These are phyloP conservation scores for Alternaria conjuncta DNA, from an alignment of 2,329 filamentous ascomycete genomes.

Conservation along the genomic window DNA sequence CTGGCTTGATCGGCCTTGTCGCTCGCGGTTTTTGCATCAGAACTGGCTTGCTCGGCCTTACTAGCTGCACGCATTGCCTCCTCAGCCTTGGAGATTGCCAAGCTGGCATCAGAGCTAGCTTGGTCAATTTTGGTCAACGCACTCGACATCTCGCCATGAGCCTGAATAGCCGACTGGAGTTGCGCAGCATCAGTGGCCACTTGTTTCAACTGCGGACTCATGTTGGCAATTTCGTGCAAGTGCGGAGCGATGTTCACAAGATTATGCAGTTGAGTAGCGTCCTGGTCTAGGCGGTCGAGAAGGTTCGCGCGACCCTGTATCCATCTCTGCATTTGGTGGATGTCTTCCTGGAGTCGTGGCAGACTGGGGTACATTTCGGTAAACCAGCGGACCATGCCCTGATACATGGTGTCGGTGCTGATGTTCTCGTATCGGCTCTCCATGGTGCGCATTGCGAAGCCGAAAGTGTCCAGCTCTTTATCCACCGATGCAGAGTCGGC, in stretches of 20 bases:
- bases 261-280: neutral
- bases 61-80: neutral
- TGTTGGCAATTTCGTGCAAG: neutral
- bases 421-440: conserved; percentile 37
- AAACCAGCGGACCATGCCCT: conserved; percentile 33
- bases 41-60: neutral
- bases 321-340: conserved; percentile 8
- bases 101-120: neutral
- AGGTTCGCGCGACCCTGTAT: neutral
- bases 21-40: neutral
- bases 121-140: neutral
- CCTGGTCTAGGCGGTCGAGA: neutral
- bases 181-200: neutral
- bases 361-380: conserved; percentile 23
- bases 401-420: conserved; percentile 26
- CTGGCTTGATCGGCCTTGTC: neutral
- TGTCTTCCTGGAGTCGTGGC: conserved; percentile 3
- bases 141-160: neutral
- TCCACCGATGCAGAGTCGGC: neutral
- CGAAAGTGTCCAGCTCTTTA: conserved; percentile 6
- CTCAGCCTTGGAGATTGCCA: neutral
- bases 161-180: neutral
- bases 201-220: neutral
- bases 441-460: conserved; percentile 14
- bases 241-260: conserved; percentile 1